Evolutionary conservation across 1,139 yeast species (phyloP), one percentile per base, ranked within the genome.

Genomic region (Yamadazyma sp.): DNA sequence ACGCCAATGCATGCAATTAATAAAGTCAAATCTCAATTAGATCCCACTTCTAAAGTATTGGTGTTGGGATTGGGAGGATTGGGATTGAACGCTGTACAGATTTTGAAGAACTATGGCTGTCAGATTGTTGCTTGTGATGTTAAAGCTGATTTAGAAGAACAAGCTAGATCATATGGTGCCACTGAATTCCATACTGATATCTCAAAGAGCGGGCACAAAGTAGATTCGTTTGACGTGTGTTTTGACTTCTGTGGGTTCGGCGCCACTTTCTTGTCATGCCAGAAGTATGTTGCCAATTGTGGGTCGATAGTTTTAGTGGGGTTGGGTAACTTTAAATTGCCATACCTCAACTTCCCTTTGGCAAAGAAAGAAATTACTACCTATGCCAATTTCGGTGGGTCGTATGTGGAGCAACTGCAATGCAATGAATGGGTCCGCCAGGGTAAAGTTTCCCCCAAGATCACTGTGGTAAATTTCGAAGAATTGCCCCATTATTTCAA

Each of bases 1-100:
- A 75, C 80, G 1, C 79, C 80, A 5, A 73, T 61, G 54, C 79
- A 74, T 49, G 77, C 79, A 4, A 61, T 75, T 35, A 65, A 61
- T 39, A 70, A 68, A 46, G 73, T 70, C 4, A 61, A 54, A 34
- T 51, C 54, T 17, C 40, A 47, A 9, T 51, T 72, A 32, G 50
- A 55, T 18, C 74, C 77, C 11, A 57, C 66, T 4, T 45, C 64
- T 9, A 71, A 65, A 45, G 73, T 74, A 3, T 58, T 74, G 38
- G 62, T 74, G 5, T 53, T 73, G 38, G 81, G 81, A 1, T 55
- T 72, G 32, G 80, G 81, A 7, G 81, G 81, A 1, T 59, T 75
- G 39, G 80, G 81, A 0, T 56, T 73, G 45, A 74, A 74, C 51
- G 80, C 73, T 2, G 41, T 75, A 14, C 81, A 75, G 47, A 68